Conservation (phyloP, 768 basidiomycete species). For the Suillus alpinus region DNA sequence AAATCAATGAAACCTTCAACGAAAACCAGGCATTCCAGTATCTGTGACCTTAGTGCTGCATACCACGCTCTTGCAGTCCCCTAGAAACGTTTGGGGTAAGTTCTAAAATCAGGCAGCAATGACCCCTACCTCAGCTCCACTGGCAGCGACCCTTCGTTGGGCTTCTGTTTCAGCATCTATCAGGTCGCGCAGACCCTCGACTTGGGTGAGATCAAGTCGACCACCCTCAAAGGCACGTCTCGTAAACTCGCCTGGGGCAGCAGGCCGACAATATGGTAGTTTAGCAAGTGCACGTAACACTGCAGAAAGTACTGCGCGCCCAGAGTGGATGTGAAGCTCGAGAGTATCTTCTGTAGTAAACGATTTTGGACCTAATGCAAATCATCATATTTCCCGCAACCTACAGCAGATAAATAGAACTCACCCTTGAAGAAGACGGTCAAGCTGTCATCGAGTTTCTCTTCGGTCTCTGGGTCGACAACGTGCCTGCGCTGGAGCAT, state of each 20-base stretch:
- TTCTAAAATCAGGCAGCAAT: not conserved
- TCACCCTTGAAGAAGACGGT: slow-evolving; percentile 80
- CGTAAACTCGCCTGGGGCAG: slow-evolving; percentile 88
- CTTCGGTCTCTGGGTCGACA: slow-evolving; percentile 56
- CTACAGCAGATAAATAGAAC: slow-evolving; percentile 11
- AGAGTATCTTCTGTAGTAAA: slow-evolving; percentile 83
- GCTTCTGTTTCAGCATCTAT: slow-evolving; percentile 86
- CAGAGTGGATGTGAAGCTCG: slow-evolving; percentile 87
- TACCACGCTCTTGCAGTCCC: slow-evolving; percentile 60
- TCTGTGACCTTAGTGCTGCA: slow-evolving; percentile 59
- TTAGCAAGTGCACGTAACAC: slow-evolving; percentile 61
- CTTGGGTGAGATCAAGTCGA: slow-evolving; percentile 82
- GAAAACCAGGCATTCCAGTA: slow-evolving; percentile 71
- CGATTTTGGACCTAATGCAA: slow-evolving; percentile 61
- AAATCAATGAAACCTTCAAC: slow-evolving; percentile 92
- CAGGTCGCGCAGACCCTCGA: slow-evolving; percentile 83
- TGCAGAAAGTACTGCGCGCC: slow-evolving; percentile 73
- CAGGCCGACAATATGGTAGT: slow-evolving; percentile 67
- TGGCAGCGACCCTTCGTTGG: slow-evolving; percentile 72
- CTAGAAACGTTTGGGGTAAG: slow-evolving; percentile 34
- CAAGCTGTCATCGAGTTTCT: slow-evolving; percentile 75
- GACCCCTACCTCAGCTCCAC: slow-evolving; percentile 60
- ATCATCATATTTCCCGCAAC: slow-evolving; percentile 1
- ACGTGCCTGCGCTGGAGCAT: slow-evolving; percentile 69
- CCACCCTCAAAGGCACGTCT: slow-evolving; percentile 79